Base-by-base conservation (phyloP, 768 basidiomycete species). In the Leccinellum albellum region DNA sequence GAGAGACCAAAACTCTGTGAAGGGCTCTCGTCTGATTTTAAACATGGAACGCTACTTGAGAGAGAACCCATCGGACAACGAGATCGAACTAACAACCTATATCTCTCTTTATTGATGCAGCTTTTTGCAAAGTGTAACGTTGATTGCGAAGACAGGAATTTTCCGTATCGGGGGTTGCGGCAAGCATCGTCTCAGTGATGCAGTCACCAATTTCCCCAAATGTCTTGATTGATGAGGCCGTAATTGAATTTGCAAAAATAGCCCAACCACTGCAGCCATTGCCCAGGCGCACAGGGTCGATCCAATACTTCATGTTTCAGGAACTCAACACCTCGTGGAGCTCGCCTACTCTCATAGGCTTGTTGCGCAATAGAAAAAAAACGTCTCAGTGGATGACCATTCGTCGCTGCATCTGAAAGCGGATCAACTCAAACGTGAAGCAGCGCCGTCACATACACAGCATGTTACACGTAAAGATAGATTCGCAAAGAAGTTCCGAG, bases 21-120 rank as follows among this genome's bases (percentile, higher is more conserved):
- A 70, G 68, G 67, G 67, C 4, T 62, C 59, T 50, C 62, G 55
- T 46, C 61, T 70, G 26, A 61, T 65, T 46, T 50, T 71, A 33
- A 62, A 69, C n/a, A 66, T 62, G 67, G 61, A 61, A 53, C 31
- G 33, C 10, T 62, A 67, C 8, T 51, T 56, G 15, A 56, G 55
- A 53, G 40, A 33, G 17, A 35, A 52, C 12, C 4, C 32, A 26
- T 40, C 12, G 15, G 40, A 60, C 1, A 57, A 59, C 21, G 58
- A 53, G n/a, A 42, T 65, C 21, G 9, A 40, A 26, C 20, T 59
- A 12, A 67, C 60, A 2, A 61, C 32, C 32, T 50, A 57, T 10
- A 51, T 60, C 26, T 26, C 56, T n/a, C 21, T 64, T 28, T 53
- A 40, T 47, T 50, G n/a, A 17, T 42, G 1, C 14, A 52, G 14